Evolutionary conservation across 208 protist species (phyloP), one percentile per base, ranked within the genome.

Genomic region (Trypanosoma conorhini): DNA sequence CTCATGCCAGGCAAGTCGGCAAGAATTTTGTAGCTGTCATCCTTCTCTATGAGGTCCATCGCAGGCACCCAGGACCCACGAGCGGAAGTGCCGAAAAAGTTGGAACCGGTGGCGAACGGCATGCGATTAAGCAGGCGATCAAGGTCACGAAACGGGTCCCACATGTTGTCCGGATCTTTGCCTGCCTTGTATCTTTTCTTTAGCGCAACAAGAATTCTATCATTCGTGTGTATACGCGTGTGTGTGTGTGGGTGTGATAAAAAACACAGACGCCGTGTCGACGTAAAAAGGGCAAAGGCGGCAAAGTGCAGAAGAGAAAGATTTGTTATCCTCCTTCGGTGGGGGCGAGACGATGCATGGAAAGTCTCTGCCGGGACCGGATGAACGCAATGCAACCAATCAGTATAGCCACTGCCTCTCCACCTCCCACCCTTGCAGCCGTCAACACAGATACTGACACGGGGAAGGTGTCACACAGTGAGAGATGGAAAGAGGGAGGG

Each of bases 1-100:
- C 66, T 78, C 76, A 96, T 86, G 22, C 87, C 83, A 0, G 91
- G 88, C n/a, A 96, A 42, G 67, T 93, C 88, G 5, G 79, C 75
- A 51, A 87, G 62, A 59, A 96, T 67, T 22, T 72, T 81, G 79
- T 92, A 93, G 59, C 63, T 55, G 54, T 81, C 76, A 4, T 81
- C 65, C 38, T 80, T 82, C 58, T 96, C 86, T 1, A 80, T 46
- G 9, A 96, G 46, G 63, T 96, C 91, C 42, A 94, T 76, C 38
- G 86, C 72, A 2, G 91, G 91, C 35, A 89, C 74, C 87, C 91
- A 93, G 19, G 83, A 85, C 7, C 86, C 85, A 38, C 79, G 73
- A n/a, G 81, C 76, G 38, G 77, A 77, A 0, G 79, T 83, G 3
- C 74, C 57, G 46, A 95, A 83, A 54, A 80, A 89, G 35, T 69